A percentile compares a stretch with the other conserved stretches of the same genome.
These are phyloP conservation scores for Luvunga scandens DNA, from an alignment of 345 rosid species.

Conservation along the genomic window DNA sequence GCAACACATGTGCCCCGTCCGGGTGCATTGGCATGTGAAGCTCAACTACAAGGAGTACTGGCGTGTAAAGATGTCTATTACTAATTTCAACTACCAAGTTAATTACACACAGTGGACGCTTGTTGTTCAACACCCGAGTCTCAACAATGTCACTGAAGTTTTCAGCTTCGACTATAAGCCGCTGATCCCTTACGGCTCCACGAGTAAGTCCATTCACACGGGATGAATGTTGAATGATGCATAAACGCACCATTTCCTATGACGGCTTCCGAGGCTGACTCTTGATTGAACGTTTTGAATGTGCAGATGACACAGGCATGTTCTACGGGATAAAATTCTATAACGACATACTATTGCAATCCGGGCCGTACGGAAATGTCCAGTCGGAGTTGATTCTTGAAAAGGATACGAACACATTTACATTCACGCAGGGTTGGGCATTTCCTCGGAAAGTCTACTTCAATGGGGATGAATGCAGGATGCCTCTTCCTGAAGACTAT, in stretches of 20 bases:
- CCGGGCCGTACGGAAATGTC: conserved; percentile 35
- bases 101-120: conserved; percentile 38
- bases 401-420: conserved; percentile 31
- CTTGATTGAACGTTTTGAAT: neutral
- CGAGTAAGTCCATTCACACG: conserved; percentile 5
- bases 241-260: neutral
- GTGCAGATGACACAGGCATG: conserved; percentile 45
- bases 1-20: conserved; percentile 27
- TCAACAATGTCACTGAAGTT: conserved; percentile 24
- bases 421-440: conserved; percentile 39
- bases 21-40: conserved; percentile 38
- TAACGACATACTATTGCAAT: conserved; percentile 33
- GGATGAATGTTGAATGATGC: neutral
- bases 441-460: conserved; percentile 37
- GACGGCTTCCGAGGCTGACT: neutral
- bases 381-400: conserved; percentile 36
- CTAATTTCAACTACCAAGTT: conserved; percentile 25
- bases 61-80: conserved; percentile 32
- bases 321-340: conserved; percentile 33
- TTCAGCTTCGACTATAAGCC: conserved; percentile 28
- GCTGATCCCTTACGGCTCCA: conserved; percentile 13
- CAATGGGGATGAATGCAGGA: conserved; percentile 36
- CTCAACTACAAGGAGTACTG: conserved; percentile 34
- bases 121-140: conserved; percentile 37
- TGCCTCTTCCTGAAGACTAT: conserved; percentile 34